Conservation (phyloP, 176 grass and related monocot genomes). For the Pharus latifolius region DNA sequence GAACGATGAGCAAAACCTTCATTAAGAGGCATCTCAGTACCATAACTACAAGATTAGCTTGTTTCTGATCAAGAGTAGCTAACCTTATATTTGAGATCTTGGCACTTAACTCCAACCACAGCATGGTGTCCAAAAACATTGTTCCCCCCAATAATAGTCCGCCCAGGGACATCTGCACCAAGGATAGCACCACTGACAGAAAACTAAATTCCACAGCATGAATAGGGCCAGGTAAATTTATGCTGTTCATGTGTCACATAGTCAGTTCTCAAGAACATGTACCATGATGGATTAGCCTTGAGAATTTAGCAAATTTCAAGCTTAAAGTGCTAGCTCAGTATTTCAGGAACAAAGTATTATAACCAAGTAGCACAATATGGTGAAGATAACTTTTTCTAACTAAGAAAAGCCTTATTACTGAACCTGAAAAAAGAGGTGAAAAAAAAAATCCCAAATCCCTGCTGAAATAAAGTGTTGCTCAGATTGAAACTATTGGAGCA, state of each 20-base stretch:
- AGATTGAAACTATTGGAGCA: neutral
- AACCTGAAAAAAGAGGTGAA: neutral
- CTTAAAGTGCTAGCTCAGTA: neutral
- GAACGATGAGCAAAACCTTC: neutral
- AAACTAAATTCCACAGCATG: constrained; percentile 19
- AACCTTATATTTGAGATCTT: constrained; percentile 98
- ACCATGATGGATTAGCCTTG: neutral
- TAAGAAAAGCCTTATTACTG: neutral
- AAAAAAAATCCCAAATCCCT: neutral
- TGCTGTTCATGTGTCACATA: neutral
- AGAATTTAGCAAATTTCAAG: neutral
- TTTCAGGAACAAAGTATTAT: neutral
- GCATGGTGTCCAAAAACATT: constrained; percentile 77
- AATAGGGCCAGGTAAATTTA: constrained; percentile 1
- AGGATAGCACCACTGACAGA: constrained; percentile 82
- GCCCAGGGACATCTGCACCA: constrained; percentile 73
- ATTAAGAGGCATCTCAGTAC: neutral
- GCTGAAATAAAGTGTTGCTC: neutral
- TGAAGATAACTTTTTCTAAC: neutral
- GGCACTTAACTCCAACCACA: constrained; percentile 72
- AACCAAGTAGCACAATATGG: neutral
- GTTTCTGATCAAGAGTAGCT: neutral
- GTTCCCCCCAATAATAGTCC: constrained; percentile 53
- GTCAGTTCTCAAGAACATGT: neutral
- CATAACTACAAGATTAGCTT: neutral